These are phyloP conservation scores for Ceratonia siliqua DNA, from an alignment of 306 rosid genomes.

Conservation along the genomic window DNA sequence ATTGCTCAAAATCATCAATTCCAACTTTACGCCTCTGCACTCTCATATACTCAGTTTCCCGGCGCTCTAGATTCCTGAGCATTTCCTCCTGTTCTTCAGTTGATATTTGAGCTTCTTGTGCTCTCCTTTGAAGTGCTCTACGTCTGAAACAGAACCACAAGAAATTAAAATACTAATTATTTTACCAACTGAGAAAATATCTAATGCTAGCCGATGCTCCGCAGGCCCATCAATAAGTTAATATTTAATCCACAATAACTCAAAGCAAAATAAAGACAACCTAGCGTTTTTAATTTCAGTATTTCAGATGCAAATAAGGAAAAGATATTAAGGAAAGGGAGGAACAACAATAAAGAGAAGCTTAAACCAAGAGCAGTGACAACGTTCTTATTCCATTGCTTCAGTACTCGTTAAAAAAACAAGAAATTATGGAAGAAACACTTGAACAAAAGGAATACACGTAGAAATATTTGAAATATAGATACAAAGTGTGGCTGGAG, in stretches of 20 bases:
- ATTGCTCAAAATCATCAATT: constrained; percentile 94
- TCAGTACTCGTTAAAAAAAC: background rate
- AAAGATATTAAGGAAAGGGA: background rate
- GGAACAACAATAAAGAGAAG: background rate
- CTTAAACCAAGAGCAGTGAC: background rate
- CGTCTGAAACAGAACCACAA: constrained; percentile 58
- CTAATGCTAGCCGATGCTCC: too few species aligned
- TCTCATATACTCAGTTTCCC: constrained; percentile 93
- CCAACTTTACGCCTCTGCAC: constrained; percentile 92
- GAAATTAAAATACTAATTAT: background rate
- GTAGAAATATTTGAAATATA: background rate
- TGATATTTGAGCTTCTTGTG: constrained; percentile 80
- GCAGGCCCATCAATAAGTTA: background rate
- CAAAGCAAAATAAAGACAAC: background rate
- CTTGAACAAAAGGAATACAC: background rate
- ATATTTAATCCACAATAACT: background rate
- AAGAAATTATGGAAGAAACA: background rate
- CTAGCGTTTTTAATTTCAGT: background rate
- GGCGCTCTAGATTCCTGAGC: constrained; percentile 89
- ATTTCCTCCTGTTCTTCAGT: constrained; percentile 88
- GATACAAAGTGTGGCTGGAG: background rate
- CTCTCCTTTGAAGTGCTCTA: constrained; percentile 74
- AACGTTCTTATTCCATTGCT: background rate
- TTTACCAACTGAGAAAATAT: too few species aligned
- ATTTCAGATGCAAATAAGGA: background rate